These are phyloP conservation scores for Rosa chinensis DNA, from an alignment of 306 rosid species.

Conservation along the genomic window DNA sequence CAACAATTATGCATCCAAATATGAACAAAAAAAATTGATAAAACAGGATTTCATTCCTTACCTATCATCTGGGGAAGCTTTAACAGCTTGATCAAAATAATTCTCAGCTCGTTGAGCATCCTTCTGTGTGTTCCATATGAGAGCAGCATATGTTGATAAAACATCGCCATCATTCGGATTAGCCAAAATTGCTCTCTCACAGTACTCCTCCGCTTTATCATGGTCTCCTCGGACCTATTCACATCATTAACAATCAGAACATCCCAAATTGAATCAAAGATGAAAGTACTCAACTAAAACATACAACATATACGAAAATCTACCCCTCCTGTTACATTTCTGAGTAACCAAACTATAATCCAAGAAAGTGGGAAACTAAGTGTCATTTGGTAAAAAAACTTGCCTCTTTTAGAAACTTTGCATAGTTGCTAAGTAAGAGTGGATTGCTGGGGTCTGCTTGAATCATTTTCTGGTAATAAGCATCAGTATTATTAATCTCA, in stretches of 20 bases:
- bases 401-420: slow-evolving; percentile 85
- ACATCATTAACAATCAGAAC: not conserved
- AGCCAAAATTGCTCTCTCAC: slow-evolving; percentile 69
- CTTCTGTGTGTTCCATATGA: slow-evolving; percentile 67
- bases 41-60: slow-evolving; percentile 13
- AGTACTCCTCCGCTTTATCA: slow-evolving; percentile 63
- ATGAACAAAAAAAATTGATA: not conserved
- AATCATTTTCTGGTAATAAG: slow-evolving; percentile 71
- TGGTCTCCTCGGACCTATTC: slow-evolving; percentile 66
- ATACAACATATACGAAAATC: not conserved
- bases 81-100: slow-evolving; percentile 72
- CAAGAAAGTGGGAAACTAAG: slow-evolving; percentile 14
- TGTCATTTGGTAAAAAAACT: not conserved
- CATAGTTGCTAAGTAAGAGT: slow-evolving; percentile 82
- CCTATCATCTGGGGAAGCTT: slow-evolving; percentile 67
- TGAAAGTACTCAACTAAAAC: not conserved
- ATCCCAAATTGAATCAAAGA: not conserved
- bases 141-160: slow-evolving; percentile 58
- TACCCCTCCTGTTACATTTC: too few relatives aligned
- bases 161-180: slow-evolving; percentile 57
- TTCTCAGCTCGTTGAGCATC: slow-evolving; percentile 60
- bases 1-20: not conserved
- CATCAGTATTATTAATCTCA: slow-evolving; percentile 49
- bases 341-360: not conserved
- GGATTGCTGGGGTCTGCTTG: slow-evolving; percentile 66